phyloP scores from a whole-genome alignment of 768 basidiomycete genomes.

The Inosperma sp. region DNA sequence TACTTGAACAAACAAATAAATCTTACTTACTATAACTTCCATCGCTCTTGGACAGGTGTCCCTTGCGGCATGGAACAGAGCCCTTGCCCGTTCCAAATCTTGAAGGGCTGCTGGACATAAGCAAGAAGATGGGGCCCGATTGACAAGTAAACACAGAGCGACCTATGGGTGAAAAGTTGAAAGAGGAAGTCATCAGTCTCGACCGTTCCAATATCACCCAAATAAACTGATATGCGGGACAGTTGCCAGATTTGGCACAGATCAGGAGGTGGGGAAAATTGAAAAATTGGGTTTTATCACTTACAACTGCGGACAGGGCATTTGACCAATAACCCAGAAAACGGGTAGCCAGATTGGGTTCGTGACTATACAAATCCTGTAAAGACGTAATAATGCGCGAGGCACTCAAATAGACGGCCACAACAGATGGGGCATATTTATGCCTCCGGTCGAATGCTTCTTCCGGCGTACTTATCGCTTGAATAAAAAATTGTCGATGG shows the following conservation, averaged over 20 bases:
- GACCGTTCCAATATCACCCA: conserved; percentile 1
- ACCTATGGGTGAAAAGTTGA: conserved; percentile 36
- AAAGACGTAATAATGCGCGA: conserved; percentile 59
- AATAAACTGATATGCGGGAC: too few species aligned
- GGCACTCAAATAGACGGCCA: conserved; percentile 63
- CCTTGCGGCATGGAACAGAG: conserved; percentile 42
- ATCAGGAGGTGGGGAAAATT: not conserved
- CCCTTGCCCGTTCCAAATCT: conserved; percentile 50
- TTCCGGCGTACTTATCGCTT: conserved; percentile 54
- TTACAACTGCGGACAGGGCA: conserved; percentile 48
- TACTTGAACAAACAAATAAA: not conserved
- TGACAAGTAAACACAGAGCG: conserved; percentile 50
- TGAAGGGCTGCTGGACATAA: conserved; percentile 59
- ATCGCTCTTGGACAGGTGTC: conserved; percentile 42
- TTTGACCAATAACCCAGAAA: conserved; percentile 53
- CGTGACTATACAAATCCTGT: conserved; percentile 49
- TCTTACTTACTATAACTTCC: conserved; percentile 41
- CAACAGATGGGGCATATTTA: conserved; percentile 64
- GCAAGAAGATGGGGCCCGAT: conserved; percentile 62
- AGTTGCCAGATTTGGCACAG: not conserved
- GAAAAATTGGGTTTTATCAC: conserved; percentile 16
- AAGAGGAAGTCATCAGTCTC: conserved; percentile 3
- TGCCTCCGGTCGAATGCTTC: conserved; percentile 57
- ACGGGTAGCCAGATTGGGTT: conserved; percentile 55
- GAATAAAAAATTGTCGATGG: conserved; percentile 64